Percentiles rank a stretch among this genome's conserved stretches.
Evolutionary conservation across 208 protist species (phyloP).

Genomic region (Tritrichomonas foetus): DNA sequence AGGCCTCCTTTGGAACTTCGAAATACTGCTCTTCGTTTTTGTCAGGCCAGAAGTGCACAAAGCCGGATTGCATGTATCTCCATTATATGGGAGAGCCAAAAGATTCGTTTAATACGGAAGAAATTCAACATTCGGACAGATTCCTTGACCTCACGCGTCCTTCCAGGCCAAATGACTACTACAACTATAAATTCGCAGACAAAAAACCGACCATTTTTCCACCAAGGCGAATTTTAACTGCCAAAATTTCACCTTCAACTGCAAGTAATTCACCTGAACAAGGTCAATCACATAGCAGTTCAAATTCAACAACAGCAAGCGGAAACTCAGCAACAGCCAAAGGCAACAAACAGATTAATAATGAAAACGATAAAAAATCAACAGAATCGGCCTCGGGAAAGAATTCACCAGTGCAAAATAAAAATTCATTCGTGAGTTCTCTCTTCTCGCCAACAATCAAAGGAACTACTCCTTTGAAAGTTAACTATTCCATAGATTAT

Average conservation of each 20-base stretch:
- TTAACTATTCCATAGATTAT: not conserved
- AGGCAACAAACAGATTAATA: too few species aligned
- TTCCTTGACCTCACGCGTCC: not conserved
- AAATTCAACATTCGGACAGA: slow-evolving; percentile 47
- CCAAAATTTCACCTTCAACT: not conserved
- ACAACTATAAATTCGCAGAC: not conserved
- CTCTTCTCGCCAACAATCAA: not conserved
- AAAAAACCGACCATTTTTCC: not conserved
- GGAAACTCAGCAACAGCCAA: not conserved
- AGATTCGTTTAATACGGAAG: slow-evolving; percentile 67
- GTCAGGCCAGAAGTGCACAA: slow-evolving; percentile 61
- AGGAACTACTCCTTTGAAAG: not conserved
- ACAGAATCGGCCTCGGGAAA: too few species aligned
- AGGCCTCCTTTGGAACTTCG: slow-evolving; percentile 71
- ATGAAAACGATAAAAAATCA: too few species aligned
- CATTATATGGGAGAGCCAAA: slow-evolving; percentile 63
- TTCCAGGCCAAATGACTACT: not conserved
- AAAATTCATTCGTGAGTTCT: too few species aligned
- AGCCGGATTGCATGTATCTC: slow-evolving; percentile 75
- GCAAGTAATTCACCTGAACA: too few species aligned
- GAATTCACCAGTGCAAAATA: too few species aligned
- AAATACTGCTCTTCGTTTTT: slow-evolving; percentile 76
- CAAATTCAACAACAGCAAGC: too few species aligned
- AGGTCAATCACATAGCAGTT: too few species aligned
- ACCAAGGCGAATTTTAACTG: not conserved